A percentile compares a stretch with the other conserved stretches of the same genome.
Evolutionary conservation across 768 basidiomycete species (phyloP).

Genomic region (Naganishia friedmannii): DNA sequence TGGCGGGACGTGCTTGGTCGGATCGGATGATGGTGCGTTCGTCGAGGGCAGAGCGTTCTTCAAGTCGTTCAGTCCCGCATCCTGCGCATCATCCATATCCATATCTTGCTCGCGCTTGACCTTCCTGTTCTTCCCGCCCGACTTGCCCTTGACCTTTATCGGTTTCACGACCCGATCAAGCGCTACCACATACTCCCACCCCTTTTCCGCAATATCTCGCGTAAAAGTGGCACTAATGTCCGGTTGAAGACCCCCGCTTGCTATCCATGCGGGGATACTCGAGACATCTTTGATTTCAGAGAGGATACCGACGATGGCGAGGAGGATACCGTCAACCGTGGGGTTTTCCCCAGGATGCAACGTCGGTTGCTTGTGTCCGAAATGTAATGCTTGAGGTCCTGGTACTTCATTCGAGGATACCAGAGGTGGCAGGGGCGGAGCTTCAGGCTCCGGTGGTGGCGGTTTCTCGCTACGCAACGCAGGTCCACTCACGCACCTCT

Average conservation of each 20-base stretch:
- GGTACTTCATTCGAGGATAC: not conserved
- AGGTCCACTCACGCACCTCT: no score
- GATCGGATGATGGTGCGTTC: not conserved
- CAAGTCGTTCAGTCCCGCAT: not conserved
- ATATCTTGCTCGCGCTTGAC: not conserved
- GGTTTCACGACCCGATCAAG: not conserved
- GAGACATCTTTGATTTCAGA: slow-evolving; percentile 37
- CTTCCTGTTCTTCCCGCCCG: not conserved
- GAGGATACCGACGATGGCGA: slow-evolving; percentile 49
- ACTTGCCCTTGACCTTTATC: not conserved
- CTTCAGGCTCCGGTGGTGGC: no score
- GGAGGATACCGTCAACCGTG: slow-evolving; percentile 39
- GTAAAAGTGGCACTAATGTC: slow-evolving; percentile 26
- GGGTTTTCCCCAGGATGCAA: not conserved
- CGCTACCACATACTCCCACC: slow-evolving; percentile 51
- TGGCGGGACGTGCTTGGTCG: not conserved
- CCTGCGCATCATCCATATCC: not conserved
- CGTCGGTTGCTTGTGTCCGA: not conserved
- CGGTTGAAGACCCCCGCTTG: slow-evolving; percentile 40
- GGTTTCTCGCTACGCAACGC: no score
- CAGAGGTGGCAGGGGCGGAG: no score
- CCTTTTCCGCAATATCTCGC: slow-evolving; percentile 1
- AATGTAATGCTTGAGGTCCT: not conserved
- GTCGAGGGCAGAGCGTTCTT: not conserved
- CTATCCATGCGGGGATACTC: slow-evolving; percentile 48